Evolutionary conservation across 2,329 filamentous ascomycete genomes (phyloP), one percentile per base, ranked within the genome.

Genomic region (Emergomyces pasteurianus): DNA sequence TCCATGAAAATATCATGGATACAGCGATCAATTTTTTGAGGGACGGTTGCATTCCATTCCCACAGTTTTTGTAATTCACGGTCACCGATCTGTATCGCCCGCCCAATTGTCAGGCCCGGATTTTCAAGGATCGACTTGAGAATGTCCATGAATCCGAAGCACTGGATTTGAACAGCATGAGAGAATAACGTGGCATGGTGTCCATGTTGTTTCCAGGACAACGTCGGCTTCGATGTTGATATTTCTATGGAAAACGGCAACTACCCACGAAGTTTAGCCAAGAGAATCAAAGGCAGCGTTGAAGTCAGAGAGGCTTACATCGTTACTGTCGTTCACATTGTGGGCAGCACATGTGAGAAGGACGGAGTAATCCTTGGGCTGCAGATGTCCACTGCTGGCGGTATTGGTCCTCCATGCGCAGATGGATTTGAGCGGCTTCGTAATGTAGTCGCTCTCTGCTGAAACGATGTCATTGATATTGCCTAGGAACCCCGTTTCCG

Each of bases 61-160:
- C 68, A 70, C 26, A 70, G 61, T 52, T 66, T 57, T 18, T 62
- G 55, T 18, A 67, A 59, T 46, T 68, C 67, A 55, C 50, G 58
- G 8, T 42, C 36, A 12, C 61, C 61, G 16, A 64, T 16, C 21
- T 47, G 28, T 7, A 60, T 61, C 9, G 52, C 60, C 43, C 64
- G 49, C 49, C 23, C 26, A 21, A 66, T 58, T n/a, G 59, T 58
- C 42, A 61, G 55, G 14, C 62, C 61, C 36, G 47, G 23, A 40
- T 61, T 56, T 14, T 40, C 21, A 16, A 65, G 34, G 14, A 60
- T 53, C 9, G 61, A 61, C 26, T 63, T 47, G 3, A 66, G 46
- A 31, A 66, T 64, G 31, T 67, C 60, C 10, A 47, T 58, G 43
- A 63, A 64, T 16, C 59, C 63, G 36, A 46, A 31, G 18, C 26